Percentiles rank a stretch among this genome's conserved stretches.
phyloP scores from a whole-genome alignment of 352 stramenopile species.

The Globisporangium okanoganense region DNA sequence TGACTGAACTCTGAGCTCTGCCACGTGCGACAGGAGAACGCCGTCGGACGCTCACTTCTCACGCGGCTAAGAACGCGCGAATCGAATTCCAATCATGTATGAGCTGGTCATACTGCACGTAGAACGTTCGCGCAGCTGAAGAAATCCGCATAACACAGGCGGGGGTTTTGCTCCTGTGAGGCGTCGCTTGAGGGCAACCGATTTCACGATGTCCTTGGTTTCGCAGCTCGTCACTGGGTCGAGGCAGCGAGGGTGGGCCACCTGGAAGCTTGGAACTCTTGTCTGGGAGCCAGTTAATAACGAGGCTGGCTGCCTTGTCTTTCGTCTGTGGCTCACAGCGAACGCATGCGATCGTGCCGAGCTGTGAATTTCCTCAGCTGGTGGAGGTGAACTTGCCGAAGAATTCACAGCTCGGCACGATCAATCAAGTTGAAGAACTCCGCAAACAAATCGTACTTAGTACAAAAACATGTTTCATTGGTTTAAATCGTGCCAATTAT shows the following conservation, averaged over 20 bases:
- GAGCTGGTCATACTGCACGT: too few relatives aligned
- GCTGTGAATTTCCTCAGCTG: not conserved
- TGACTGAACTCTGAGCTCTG: not conserved
- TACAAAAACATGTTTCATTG: not conserved
- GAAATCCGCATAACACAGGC: not conserved
- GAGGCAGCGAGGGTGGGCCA: not conserved
- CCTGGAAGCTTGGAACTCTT: not conserved
- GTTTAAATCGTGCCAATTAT: not conserved
- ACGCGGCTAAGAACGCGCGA: conserved; percentile 2
- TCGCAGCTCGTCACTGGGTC: not conserved
- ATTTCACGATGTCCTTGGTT: not conserved
- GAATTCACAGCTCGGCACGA: too few relatives aligned
- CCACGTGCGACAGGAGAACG: not conserved
- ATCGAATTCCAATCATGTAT: not conserved
- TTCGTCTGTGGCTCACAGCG: not conserved
- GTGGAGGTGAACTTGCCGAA: not conserved
- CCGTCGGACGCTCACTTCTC: too few relatives aligned
- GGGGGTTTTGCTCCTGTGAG: not conserved
- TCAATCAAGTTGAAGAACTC: not conserved
- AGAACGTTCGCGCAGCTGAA: conserved; percentile 1
- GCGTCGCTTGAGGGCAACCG: not conserved
- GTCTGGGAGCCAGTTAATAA: not conserved
- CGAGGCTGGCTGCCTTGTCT: not conserved
- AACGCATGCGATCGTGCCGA: not conserved
- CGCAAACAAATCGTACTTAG: not conserved